Evolutionary conservation across 202 grass and related monocot genomes (phyloP).

Genomic region (Bolboschoenoplectus hybrid): DNA sequence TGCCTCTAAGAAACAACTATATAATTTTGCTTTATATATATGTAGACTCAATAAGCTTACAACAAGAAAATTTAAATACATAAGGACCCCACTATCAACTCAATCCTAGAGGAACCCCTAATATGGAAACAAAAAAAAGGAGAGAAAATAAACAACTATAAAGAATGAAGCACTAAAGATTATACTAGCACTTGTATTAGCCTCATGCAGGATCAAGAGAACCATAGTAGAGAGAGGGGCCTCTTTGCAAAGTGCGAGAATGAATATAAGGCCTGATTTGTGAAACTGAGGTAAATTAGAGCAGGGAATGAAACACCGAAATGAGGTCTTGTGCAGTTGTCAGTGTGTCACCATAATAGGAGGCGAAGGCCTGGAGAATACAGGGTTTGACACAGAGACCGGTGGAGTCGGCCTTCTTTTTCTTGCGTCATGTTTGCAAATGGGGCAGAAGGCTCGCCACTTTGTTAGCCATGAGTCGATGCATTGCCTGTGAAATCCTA

Average conservation of each 20-base stretch:
- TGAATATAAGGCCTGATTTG: no score
- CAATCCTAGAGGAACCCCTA: no score
- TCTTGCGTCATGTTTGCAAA: slow-evolving; percentile 40
- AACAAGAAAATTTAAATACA: not conserved
- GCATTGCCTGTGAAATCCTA: slow-evolving; percentile 35
- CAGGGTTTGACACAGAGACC: not conserved
- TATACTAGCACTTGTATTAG: no score
- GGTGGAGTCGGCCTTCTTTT: not conserved
- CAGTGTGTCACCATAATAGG: not conserved
- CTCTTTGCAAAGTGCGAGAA: no score
- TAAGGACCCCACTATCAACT: no score
- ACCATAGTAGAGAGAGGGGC: no score
- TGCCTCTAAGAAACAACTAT: not conserved
- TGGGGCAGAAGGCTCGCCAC: slow-evolving; percentile 18
- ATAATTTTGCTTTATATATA: not conserved
- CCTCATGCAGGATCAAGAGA: no score
- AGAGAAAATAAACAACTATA: no score
- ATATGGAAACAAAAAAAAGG: no score
- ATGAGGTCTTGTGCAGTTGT: not conserved
- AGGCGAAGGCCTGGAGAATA: not conserved
- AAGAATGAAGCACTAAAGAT: no score
- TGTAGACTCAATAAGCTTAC: no score
- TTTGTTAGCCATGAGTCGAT: slow-evolving; percentile 33
- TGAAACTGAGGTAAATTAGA: not conserved
- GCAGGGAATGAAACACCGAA: not conserved